Base-by-base conservation (phyloP, 2,329 filamentous ascomycete species). In the Elsinoe batatas region DNA sequence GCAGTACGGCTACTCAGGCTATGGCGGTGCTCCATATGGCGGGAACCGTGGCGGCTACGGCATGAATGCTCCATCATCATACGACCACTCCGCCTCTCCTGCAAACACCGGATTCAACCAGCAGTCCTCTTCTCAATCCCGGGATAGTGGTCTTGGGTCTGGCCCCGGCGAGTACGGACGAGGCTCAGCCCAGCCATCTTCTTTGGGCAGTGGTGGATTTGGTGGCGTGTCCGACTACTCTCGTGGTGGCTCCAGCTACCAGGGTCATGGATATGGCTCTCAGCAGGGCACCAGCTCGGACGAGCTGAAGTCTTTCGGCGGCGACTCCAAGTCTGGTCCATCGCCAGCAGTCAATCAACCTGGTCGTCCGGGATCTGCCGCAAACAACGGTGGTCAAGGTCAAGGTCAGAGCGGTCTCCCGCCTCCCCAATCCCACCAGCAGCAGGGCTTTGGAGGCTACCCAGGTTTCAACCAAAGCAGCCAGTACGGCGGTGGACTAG, bases 11-110 rank as follows among this genome's bases (percentile, higher is more conserved):
- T 74, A 74, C 58, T 76, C 71, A 59, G 68, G 69, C 58, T 76
- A 76, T 60, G 72, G 73, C 60, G 74, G 73, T 53, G 74, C 67
- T 36, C 73, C 72, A 13, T 82, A 79, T 58, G 77, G 76, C 46
- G 64, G 65, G 54, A 79, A 79, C 62, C 12, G 40, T 17, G 42
- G 53, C 61, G 76, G 72, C 56, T 85, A 84, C 65, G 74, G 72
- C 58, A 77, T 78, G 71, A 74, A 74, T 58, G 72, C 75, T 17
- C 75, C 77, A 58, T 72, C 73, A 37, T 79, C 79, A 7, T 83
- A 81, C 62, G 83, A 85, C 43, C 73, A 76, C 61, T 80, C 85
- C 65, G 78, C 80, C 1, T 79, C 82, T 13, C 83, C 82, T 18
- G 82, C 83, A 10, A 82, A 79, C 33, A 83, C 81, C 59, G 74